A percentile compares a stretch with the other conserved stretches of the same genome.
These are phyloP conservation scores for Chaetomiaceae sp. DNA, from an alignment of 2,329 filamentous ascomycete species.

Conservation along the genomic window DNA sequence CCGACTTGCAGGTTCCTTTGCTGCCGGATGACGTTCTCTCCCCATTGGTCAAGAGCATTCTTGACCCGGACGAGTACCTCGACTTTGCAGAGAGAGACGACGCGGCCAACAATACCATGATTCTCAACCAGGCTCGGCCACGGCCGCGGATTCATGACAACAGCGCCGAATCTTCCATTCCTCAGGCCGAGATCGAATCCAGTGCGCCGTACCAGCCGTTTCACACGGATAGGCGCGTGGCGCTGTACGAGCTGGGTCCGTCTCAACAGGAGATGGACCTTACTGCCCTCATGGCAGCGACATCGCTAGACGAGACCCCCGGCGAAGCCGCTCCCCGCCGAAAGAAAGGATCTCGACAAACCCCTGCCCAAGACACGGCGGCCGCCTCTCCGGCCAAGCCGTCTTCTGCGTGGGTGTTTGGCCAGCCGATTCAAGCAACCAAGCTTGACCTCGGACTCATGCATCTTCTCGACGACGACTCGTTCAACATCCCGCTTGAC, in stretches of 20 bases:
- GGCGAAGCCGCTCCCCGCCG: conserved; percentile 22
- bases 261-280: conserved; percentile 24
- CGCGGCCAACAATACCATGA: conserved; percentile 50
- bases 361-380: conserved; percentile 8
- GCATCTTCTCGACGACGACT: conserved; percentile 46
- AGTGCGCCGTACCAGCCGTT: conserved; percentile 95
- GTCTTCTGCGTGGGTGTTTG: conserved; percentile 53
- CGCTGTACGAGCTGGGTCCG: conserved; percentile 61
- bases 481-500: conserved; percentile 41
- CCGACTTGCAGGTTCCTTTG: conserved; percentile 62
- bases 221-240: conserved; percentile 82
- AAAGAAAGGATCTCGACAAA: conserved; percentile 24
- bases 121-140: conserved; percentile 42
- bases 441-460: conserved; percentile 50
- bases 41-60: conserved; percentile 49
- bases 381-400: neutral
- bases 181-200: conserved; percentile 85
- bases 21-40: conserved; percentile 57
- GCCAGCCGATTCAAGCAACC: conserved; percentile 46
- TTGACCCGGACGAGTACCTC: conserved; percentile 53
- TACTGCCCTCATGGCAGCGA: conserved; percentile 38
- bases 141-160: conserved; percentile 35
- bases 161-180: conserved; percentile 59
- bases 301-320: conserved; percentile 37
- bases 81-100: conserved; percentile 52